Percentiles rank a stretch among this genome's conserved stretches.
Conservation (phyloP, 2,329 filamentous ascomycete genomes). For the Lecanosticta acicola region DNA sequence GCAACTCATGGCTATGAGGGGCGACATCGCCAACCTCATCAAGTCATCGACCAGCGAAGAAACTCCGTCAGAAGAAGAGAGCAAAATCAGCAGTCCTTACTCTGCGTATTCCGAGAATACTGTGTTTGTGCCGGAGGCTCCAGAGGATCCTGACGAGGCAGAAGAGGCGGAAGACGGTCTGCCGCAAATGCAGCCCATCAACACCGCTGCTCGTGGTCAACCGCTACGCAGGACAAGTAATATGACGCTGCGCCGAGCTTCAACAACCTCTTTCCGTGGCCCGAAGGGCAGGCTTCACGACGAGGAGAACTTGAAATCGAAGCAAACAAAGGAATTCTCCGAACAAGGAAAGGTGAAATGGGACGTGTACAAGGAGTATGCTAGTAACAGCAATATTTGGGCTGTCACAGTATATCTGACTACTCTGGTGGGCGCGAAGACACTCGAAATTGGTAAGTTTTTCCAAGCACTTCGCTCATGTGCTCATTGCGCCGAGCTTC, state of each 20-base stretch:
- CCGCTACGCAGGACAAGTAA: slow-evolving; percentile 58
- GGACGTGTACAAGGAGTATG: slow-evolving; percentile 90
- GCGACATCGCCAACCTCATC: slow-evolving; percentile 78
- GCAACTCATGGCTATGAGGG: slow-evolving; percentile 89
- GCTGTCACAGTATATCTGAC: slow-evolving; percentile 77
- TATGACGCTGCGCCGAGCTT: slow-evolving; percentile 79
- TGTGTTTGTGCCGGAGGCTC: slow-evolving; percentile 43
- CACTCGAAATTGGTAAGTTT: slow-evolving; percentile 66
- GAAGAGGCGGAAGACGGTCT: slow-evolving; percentile 62
- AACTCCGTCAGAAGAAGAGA: slow-evolving; percentile 15
- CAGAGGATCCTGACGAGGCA: slow-evolving; percentile 49
- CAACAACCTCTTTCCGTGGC: slow-evolving; percentile 82
- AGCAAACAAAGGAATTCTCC: slow-evolving; percentile 77
- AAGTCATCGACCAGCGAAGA: slow-evolving; percentile 62
- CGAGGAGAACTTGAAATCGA: slow-evolving; percentile 76
- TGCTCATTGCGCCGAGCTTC: too few species aligned
- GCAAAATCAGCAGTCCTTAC: slow-evolving; percentile 16
- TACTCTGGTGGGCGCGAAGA: slow-evolving; percentile 73
- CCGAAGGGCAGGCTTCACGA: slow-evolving; percentile 78
- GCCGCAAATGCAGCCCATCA: slow-evolving; percentile 71
- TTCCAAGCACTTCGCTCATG: not conserved
- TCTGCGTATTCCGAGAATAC: slow-evolving; percentile 34
- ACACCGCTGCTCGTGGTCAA: slow-evolving; percentile 33
- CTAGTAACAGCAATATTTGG: slow-evolving; percentile 82
- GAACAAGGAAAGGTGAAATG: slow-evolving; percentile 99